These are phyloP conservation scores for Corylus avellana DNA, from an alignment of 306 rosid genomes.

Conservation along the genomic window DNA sequence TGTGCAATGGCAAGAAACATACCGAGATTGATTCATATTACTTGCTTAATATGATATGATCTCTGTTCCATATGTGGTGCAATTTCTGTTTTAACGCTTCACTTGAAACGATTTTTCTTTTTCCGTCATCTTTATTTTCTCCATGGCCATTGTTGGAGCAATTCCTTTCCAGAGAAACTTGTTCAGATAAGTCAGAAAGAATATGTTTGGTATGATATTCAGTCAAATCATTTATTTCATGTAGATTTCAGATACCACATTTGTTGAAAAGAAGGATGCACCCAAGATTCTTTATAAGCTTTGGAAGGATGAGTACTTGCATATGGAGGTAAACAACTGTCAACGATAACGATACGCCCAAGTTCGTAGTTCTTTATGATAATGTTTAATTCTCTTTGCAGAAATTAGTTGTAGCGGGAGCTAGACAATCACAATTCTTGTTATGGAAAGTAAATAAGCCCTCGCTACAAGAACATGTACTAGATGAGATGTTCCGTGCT, in stretches of 20 bases:
- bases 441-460: constrained; percentile 80
- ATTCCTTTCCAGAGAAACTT: neutral
- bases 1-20: neutral
- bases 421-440: constrained; percentile 33
- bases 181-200: neutral
- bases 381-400: constrained; percentile 40
- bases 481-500: constrained; percentile 91
- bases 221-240: neutral
- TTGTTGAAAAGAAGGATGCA: constrained; percentile 82
- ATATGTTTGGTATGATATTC: constrained; percentile 4
- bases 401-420: constrained; percentile 46
- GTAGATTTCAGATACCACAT: constrained; percentile 70
- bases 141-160: neutral
- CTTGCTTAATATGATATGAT: neutral
- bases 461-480: constrained; percentile 59
- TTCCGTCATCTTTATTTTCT: neutral
- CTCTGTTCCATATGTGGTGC: neutral
- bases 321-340: constrained; percentile 69
- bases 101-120: neutral
- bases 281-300: constrained; percentile 66
- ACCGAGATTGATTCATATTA: neutral
- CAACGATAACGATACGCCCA: neutral
- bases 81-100: neutral
- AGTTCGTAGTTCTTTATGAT: neutral
- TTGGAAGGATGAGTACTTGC: constrained; percentile 82